Evolutionary conservation across 129 eudicot species (phyloP), one percentile per base, ranked within the genome.

Genomic region (Deinandra increscens): DNA sequence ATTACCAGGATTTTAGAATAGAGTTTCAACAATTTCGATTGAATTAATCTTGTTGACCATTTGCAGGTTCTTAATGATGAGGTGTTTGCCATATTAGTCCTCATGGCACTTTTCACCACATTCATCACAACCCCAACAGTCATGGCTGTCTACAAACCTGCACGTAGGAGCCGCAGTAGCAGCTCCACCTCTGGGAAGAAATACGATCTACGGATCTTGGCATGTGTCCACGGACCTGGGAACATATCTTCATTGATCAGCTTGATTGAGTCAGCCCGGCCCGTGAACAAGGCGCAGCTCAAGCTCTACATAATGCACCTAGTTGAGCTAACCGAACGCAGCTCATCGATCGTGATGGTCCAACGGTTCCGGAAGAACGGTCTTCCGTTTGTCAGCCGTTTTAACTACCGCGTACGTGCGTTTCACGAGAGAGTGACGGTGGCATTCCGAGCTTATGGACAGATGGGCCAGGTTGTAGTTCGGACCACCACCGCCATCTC

Each of bases 91-190:
- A 91, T 91, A 66, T 58, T 91, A 56, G 97, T 91, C 46, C 84
- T 88, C 13, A 91, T 91, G 97, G 97, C 97, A 26, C 87, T 88
- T 6, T 82, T 91, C 75, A 91, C 96, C 66, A 91, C 97, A 43
- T 91, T 91, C 81, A 76, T 91, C 46, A 88, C 97, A 48, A 88
- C 96, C 45, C 97, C 97, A 4, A 62, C 84, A 0, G 97, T 88
- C 46, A 88, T 88, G 90, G 88, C 88, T 10, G 68, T 88, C 73
- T 80, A 83, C 74, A 84, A 80, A 39, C 88, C 94, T 0, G 85
- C 82, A 13, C 82, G 88, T 4, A 37, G 42, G 1, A 64, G 64
- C 10, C 26, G 74, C 26, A 19, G 70, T 11, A 39, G 62, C 17
- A 19, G 59, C 48, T 73, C 86, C 23, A 39, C 62, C 51, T 69